Percentiles rank a stretch among this genome's conserved stretches.
These are phyloP conservation scores for Fusarium sp. DNA, from an alignment of 2,329 filamentous ascomycete species.

Conservation along the genomic window DNA sequence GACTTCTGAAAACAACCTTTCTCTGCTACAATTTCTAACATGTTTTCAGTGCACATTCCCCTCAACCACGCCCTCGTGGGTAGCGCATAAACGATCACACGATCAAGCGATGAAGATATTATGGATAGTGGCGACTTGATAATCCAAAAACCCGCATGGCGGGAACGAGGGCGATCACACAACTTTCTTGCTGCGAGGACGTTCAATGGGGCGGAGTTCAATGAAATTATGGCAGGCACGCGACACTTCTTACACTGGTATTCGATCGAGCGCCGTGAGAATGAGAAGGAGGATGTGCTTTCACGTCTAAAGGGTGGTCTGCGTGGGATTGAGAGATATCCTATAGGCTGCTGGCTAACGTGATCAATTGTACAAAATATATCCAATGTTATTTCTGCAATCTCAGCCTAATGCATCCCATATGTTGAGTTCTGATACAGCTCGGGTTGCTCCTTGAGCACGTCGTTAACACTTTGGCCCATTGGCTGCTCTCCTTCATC, in stretches of 20 bases:
- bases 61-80: slow-evolving; percentile 78
- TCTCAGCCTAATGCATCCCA: slow-evolving; percentile 18
- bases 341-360: slow-evolving; percentile 7
- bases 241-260: slow-evolving; percentile 39
- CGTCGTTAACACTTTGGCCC: slow-evolving; percentile 69
- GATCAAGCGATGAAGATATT: slow-evolving; percentile 21
- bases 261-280: slow-evolving; percentile 31
- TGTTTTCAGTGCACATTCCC: slow-evolving; percentile 71
- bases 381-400: slow-evolving; percentile 36
- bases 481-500: slow-evolving; percentile 72
- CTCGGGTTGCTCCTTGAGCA: slow-evolving; percentile 58
- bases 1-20: slow-evolving; percentile 36
- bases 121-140: slow-evolving; percentile 32
- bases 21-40: slow-evolving; percentile 10
- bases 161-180: slow-evolving; percentile 30
- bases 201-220: slow-evolving; percentile 43
- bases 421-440: slow-evolving; percentile 39
- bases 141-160: slow-evolving; percentile 23
- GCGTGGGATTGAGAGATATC: slow-evolving; percentile 16
- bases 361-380: slow-evolving; percentile 44
- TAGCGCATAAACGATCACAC: slow-evolving; percentile 64
- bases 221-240: slow-evolving; percentile 43
- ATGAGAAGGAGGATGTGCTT: slow-evolving; percentile 22
- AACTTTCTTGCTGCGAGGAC: slow-evolving; percentile 41
- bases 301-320: slow-evolving; percentile 15